A percentile compares a stretch with the other conserved stretches of the same genome.
phyloP scores from a whole-genome alignment of 2,329 filamentous ascomycete genomes.

The Alternaria alternata region DNA sequence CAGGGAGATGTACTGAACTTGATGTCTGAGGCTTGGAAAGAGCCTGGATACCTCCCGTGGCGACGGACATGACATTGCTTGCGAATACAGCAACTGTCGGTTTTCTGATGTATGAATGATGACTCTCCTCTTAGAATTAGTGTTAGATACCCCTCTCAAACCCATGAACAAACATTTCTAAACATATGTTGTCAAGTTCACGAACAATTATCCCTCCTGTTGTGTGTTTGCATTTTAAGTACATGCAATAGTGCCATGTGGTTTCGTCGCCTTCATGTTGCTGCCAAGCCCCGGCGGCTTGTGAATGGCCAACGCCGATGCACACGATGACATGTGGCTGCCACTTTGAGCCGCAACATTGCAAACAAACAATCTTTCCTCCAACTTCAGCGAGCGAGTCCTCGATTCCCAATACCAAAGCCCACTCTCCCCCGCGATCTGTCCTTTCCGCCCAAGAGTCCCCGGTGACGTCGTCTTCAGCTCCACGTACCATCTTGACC shows the following conservation, averaged over 20 bases:
- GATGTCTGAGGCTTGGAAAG: background rate
- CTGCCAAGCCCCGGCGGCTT: slow-evolving; percentile 28
- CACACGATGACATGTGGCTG: slow-evolving; percentile 45
- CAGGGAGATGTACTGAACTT: slow-evolving; percentile 44
- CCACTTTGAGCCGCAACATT: slow-evolving; percentile 30
- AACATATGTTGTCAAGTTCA: background rate
- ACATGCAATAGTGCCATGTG: background rate
- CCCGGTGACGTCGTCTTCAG: slow-evolving; percentile 30
- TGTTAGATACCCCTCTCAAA: slow-evolving; percentile 31
- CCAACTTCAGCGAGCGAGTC: background rate
- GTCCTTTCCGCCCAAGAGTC: slow-evolving; percentile 19
- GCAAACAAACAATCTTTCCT: slow-evolving; percentile 21
- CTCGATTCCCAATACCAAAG: background rate
- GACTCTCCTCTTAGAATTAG: slow-evolving; percentile 18
- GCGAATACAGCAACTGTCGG: background rate
- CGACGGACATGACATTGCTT: background rate
- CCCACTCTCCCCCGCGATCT: slow-evolving; percentile 12
- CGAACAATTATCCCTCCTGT: background rate
- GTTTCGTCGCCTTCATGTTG: background rate
- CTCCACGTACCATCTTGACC: slow-evolving; percentile 32
- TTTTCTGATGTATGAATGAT: slow-evolving; percentile 11
- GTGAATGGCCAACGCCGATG: slow-evolving; percentile 38
- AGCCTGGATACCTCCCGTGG: background rate
- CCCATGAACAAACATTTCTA: background rate
- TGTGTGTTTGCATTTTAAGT: background rate